Conservation (phyloP, 805 yeast genomes). For the Candida mattraensis region DNA sequence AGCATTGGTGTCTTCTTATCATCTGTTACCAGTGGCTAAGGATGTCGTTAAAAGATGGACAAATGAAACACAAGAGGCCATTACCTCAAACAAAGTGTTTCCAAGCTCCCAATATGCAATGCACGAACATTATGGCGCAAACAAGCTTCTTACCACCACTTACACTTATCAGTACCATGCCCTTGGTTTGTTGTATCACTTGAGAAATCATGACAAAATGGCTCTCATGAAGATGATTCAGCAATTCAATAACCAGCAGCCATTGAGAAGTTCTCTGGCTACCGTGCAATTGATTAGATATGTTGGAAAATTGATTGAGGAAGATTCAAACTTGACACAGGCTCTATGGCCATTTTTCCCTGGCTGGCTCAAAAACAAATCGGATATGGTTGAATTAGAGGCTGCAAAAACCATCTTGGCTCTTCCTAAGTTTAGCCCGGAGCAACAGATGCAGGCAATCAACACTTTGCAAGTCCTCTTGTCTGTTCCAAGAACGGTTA, state of each 20-base stretch:
- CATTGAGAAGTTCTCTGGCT: slow-evolving; percentile 79
- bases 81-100: slow-evolving; percentile 57
- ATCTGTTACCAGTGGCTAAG: slow-evolving; percentile 82
- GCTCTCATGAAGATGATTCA: slow-evolving; percentile 88
- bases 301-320: slow-evolving; percentile 68
- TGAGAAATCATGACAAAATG: slow-evolving; percentile 90
- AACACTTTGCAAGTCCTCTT: slow-evolving; percentile 72
- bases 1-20: slow-evolving; percentile 90
- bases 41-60: slow-evolving; percentile 93
- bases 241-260: slow-evolving; percentile 58
- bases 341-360: slow-evolving; percentile 64
- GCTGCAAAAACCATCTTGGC: slow-evolving; percentile 75
- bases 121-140: slow-evolving; percentile 56
- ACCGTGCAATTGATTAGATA: slow-evolving; percentile 82
- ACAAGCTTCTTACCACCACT: slow-evolving; percentile 64
- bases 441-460: slow-evolving; percentile 69
- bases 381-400: slow-evolving; percentile 89
- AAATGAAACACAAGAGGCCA: slow-evolving; percentile 92
- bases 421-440: slow-evolving; percentile 56
- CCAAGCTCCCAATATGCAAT: slow-evolving; percentile 49
- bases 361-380: slow-evolving; percentile 73
- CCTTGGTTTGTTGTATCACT: slow-evolving; percentile 80
- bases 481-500: slow-evolving; percentile 83
- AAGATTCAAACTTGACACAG: slow-evolving; percentile 63
- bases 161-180: slow-evolving; percentile 95